Conservation (phyloP, 2,329 filamentous ascomycete species). For the Trichoderma aggressivum region DNA sequence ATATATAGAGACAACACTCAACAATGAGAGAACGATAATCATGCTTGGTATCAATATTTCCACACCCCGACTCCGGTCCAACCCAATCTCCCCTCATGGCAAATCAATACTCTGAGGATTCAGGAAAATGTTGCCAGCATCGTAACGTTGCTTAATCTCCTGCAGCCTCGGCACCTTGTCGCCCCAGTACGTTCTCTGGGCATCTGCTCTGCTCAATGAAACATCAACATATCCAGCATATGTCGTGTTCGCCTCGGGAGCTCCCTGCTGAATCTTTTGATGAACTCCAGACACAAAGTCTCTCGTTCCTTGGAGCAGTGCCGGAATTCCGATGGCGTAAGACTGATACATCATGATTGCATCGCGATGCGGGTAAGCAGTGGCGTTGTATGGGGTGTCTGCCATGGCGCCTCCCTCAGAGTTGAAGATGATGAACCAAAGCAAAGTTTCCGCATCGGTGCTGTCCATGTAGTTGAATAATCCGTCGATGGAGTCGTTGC, state of each 20-base stretch:
- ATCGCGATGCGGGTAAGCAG: constrained; percentile 62
- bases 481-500: constrained; percentile 41
- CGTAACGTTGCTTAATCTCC: constrained; percentile 49
- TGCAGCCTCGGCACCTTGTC: constrained; percentile 46
- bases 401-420: constrained; percentile 57
- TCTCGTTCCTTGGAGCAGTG: constrained; percentile 44
- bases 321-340: constrained; percentile 52
- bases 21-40: neutral
- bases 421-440: constrained; percentile 63
- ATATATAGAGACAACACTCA: neutral
- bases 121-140: constrained; percentile 53
- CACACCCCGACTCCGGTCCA: neutral
- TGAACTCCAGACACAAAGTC: constrained; percentile 53
- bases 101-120: constrained; percentile 55
- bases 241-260: constrained; percentile 43
- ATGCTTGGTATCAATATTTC: neutral
- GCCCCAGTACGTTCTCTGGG: constrained; percentile 55
- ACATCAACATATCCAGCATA: constrained; percentile 65
- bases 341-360: constrained; percentile 62
- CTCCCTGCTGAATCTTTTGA: constrained; percentile 37
- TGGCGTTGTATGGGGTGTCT: constrained; percentile 53
- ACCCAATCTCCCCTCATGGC: neutral
- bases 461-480: constrained; percentile 54
- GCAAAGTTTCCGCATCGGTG: constrained; percentile 46
- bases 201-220: constrained; percentile 37